A percentile compares a stretch with the other conserved stretches of the same genome.
Conservation (phyloP, 495 filamentous ascomycete genomes). For the Talaromyces liani region DNA sequence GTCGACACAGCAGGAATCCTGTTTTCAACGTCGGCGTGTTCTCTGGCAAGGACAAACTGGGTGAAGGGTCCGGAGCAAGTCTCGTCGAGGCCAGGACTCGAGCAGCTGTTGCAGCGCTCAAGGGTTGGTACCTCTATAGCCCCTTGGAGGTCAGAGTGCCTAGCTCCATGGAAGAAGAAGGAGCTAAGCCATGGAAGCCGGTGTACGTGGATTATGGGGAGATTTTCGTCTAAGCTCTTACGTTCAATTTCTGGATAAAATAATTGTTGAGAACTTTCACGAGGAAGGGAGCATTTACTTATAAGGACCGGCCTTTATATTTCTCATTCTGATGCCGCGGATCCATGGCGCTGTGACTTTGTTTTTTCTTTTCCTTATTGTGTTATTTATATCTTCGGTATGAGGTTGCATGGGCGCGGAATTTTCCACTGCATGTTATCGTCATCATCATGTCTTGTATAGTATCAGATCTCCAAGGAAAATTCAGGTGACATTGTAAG, state of each 20-base stretch:
- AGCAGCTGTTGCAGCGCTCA: conserved; percentile 76
- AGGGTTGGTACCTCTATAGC: conserved; percentile 93
- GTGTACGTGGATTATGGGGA: conserved; percentile 84
- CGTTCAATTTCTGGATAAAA: neutral
- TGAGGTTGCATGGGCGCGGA: conserved; percentile 6
- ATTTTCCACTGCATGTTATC: conserved; percentile 3
- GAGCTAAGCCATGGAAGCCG: conserved; percentile 66
- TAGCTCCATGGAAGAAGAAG: conserved; percentile 66
- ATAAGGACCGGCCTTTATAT: neutral
- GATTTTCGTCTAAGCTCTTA: conserved; percentile 58
- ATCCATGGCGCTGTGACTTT: conserved; percentile 1
- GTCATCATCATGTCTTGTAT: conserved; percentile 7
- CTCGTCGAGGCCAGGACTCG: conserved; percentile 68
- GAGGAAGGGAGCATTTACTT: neutral
- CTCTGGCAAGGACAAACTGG: conserved; percentile 78
- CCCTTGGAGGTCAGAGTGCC: conserved; percentile 66
- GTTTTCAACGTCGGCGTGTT: conserved; percentile 95
- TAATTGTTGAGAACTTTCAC: neutral
- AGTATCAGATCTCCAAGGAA: conserved; percentile 4
- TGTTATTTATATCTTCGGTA: conserved; percentile 10
- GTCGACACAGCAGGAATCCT: conserved; percentile 68
- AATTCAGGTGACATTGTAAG: conserved; percentile 3
- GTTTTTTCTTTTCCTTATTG: conserved; percentile 1
- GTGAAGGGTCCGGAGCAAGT: conserved; percentile 71
- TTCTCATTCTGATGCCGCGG: conserved; percentile 3